phyloP scores from a whole-genome alignment of 2,329 filamentous ascomycete species.

The Scortechinia acanthostroma region DNA sequence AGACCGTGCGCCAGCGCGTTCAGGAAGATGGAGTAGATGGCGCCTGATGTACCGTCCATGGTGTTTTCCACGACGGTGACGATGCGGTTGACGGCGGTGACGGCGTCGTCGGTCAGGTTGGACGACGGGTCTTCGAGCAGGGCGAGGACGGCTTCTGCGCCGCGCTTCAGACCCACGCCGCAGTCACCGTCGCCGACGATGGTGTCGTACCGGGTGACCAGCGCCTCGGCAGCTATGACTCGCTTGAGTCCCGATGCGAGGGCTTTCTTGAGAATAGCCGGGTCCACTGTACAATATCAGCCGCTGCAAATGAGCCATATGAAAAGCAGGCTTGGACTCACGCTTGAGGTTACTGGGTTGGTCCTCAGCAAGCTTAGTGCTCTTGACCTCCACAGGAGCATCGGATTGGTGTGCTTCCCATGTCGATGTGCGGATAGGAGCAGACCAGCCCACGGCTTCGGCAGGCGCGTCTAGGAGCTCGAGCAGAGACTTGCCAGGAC shows the following conservation, averaged over 20 bases:
- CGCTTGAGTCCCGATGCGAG: conserved; percentile 45
- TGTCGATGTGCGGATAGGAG: conserved; percentile 45
- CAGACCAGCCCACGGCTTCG: conserved; percentile 62
- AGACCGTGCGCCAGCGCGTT: conserved; percentile 60
- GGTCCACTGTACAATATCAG: conserved; percentile 33
- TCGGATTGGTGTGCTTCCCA: conserved; percentile 40
- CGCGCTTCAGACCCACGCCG: conserved; percentile 61
- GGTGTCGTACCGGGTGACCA: conserved; percentile 62
- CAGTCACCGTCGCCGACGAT: conserved; percentile 70
- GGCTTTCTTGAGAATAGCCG: conserved; percentile 34
- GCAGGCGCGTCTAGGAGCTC: conserved; percentile 62
- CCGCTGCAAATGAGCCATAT: not conserved
- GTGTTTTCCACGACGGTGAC: conserved; percentile 57
- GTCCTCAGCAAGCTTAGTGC: conserved; percentile 18
- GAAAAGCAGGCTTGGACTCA: conserved; percentile 11
- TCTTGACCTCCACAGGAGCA: conserved; percentile 23
- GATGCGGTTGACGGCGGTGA: conserved; percentile 51
- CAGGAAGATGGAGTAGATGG: conserved; percentile 70
- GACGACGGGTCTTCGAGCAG: conserved; percentile 32
- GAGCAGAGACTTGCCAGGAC: conserved; percentile 50
- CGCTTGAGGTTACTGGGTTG: conserved; percentile 36
- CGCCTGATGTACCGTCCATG: conserved; percentile 74
- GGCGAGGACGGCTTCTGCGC: conserved; percentile 48
- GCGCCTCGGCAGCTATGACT: conserved; percentile 55
- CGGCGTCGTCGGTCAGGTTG: conserved; percentile 43